Base-by-base conservation (phyloP, 352 stramenopile genomes). In the Phytophthora quininea region DNA sequence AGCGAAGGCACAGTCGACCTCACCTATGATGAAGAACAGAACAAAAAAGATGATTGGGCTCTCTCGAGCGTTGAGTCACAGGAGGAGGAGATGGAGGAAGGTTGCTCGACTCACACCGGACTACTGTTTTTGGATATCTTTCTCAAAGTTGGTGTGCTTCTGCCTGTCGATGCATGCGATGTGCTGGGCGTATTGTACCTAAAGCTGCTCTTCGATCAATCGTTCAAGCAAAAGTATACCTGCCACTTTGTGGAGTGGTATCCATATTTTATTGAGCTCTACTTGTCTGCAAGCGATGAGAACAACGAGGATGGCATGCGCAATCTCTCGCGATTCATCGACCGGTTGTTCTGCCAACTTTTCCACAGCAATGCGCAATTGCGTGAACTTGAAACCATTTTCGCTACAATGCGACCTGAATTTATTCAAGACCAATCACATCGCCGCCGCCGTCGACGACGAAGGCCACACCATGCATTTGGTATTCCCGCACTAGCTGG, bases 221-320 rank as follows among this genome's bases (percentile, higher is more conserved):
- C 66, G 33, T 95, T 95, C 73, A 95, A 95, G 70, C 75, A 91
- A 60, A 71, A 79, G 62, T 95, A 91, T 62, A 93, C 87, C 8
- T 89, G 81, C 51, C 80, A 91, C 56, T 95, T 95, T 66, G 79
- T 93, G 30, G 78, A 85, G 49, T 89, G 80, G 82, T 95, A 95
- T 57, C 82, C 84, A 42, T 91, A 87, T 54, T 92, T 91, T 32
- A 89, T 93, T 46, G 74, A 89, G 43, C 65, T 93, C 10, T 95
- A 89, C 54, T 58, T 90, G 27, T 67, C 72, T 12, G 77, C 82
- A 3, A 91, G 81, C 48, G 80, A 89, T 10, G 77, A 90, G 50
- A 86, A 85, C 67, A 91, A 90, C 38, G 84, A 93, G 31, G 82
- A 88, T 4, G 83, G 84, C 3, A 91, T 92, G 80, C 75, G 77